phyloP scores from a whole-genome alignment of 2,329 filamentous ascomycete species.

The Niveomyces coronatus region DNA sequence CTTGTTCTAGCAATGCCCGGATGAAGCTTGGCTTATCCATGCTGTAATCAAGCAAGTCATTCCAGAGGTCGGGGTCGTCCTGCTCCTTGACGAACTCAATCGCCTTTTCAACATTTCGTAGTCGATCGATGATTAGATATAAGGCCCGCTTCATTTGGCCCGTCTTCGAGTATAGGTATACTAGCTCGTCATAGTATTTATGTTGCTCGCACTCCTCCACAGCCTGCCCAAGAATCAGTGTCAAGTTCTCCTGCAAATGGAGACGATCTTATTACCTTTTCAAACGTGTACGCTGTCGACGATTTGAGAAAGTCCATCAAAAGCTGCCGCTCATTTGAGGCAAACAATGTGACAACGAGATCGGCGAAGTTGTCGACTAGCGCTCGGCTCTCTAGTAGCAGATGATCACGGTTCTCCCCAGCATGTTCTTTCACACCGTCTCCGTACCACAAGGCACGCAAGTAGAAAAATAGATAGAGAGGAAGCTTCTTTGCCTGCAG shows the following conservation, averaged over 20 bases:
- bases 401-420: conserved; percentile 43
- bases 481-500: conserved; percentile 56
- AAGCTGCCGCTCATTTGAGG: conserved; percentile 66
- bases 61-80: conserved; percentile 86
- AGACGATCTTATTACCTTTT: conserved; percentile 40
- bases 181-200: conserved; percentile 83
- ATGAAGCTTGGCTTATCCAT: conserved; percentile 98
- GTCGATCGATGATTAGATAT: conserved; percentile 85
- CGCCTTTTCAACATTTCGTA: conserved; percentile 82
- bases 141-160: conserved; percentile 87
- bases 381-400: conserved; percentile 49
- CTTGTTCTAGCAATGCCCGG: conserved; percentile 80
- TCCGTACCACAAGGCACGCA: conserved; percentile 76
- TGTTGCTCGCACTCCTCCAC: conserved; percentile 69
- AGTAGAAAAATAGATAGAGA: conserved; percentile 84
- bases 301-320: conserved; percentile 81
- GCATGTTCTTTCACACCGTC: conserved; percentile 48
- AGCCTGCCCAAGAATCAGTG: conserved; percentile 31
- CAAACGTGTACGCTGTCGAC: conserved; percentile 81
- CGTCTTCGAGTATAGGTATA: conserved; percentile 90
- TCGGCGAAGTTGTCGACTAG: conserved; percentile 84
- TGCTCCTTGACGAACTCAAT: conserved; percentile 93
- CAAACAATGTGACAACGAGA: conserved; percentile 76
- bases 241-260: not conserved
- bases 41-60: conserved; percentile 85